Percentiles rank a stretch among this genome's conserved stretches.
Conservation (phyloP, 2,329 filamentous ascomycete species). For the Trichoderma afroharzianum region DNA sequence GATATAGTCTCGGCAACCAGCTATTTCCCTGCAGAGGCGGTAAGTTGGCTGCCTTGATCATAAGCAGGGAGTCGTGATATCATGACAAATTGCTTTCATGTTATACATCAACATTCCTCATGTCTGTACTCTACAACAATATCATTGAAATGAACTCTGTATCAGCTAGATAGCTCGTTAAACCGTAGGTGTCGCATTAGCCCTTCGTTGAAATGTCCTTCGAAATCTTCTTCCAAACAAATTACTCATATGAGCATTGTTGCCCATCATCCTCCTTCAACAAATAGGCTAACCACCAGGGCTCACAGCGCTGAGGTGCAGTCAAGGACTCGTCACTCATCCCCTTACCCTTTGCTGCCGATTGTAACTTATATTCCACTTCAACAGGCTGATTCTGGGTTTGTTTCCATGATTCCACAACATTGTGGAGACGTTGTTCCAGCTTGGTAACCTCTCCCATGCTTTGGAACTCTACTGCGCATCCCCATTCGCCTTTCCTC, state of each 20-base stretch:
- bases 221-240: neutral
- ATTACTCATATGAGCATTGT: neutral
- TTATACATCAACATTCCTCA: neutral
- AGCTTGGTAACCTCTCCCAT: slow-evolving; percentile 26
- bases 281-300: neutral
- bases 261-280: neutral
- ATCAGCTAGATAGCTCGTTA: neutral
- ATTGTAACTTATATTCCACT: slow-evolving; percentile 27
- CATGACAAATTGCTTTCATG: neutral
- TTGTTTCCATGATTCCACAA: slow-evolving; percentile 25
- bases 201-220: neutral
- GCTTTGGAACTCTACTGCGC: slow-evolving; percentile 22
- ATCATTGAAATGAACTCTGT: neutral
- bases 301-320: no score
- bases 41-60: neutral
- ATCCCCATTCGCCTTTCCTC: neutral
- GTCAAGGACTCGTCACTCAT: neutral
- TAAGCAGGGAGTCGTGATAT: neutral
- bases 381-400: slow-evolving; percentile 9
- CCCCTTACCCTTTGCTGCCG: slow-evolving; percentile 24
- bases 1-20: neutral
- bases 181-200: neutral
- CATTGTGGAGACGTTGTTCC: slow-evolving; percentile 22
- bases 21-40: neutral
- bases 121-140: neutral